Conservation (phyloP, 2,329 filamentous ascomycete genomes). For the Aspergillus sp. region DNA sequence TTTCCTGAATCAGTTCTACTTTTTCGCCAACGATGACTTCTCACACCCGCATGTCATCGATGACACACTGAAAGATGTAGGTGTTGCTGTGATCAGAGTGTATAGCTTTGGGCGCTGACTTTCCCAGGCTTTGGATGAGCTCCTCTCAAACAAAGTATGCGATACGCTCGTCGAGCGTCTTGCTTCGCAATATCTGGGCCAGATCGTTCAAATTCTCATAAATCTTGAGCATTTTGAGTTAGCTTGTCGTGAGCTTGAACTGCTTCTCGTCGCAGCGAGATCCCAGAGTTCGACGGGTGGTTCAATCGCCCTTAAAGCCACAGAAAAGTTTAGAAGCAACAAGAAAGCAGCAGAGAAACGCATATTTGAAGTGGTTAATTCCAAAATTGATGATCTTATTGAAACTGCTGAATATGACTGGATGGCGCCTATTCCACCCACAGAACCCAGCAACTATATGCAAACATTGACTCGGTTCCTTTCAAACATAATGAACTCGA, state of each 20-base stretch:
- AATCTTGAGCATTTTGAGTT: conserved; percentile 96
- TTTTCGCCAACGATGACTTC: conserved; percentile 95
- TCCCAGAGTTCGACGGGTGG: conserved; percentile 75
- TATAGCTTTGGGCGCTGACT: conserved; percentile 7
- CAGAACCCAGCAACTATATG: conserved; percentile 88
- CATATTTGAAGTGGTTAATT: conserved; percentile 97
- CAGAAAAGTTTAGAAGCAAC: conserved; percentile 77
- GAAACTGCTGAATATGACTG: conserved; percentile 98
- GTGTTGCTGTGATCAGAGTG: neutral
- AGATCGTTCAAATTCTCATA: conserved; percentile 97
- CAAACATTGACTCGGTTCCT: conserved; percentile 89
- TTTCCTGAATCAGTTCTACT: conserved; percentile 96
- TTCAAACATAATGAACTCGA: conserved; percentile 94
- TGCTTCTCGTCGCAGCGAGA: conserved; percentile 76
- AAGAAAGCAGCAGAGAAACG: conserved; percentile 97
- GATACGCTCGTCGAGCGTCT: conserved; percentile 82
- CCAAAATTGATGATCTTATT: conserved; percentile 95
- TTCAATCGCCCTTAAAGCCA: conserved; percentile 74
- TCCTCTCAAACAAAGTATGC: conserved; percentile 91
- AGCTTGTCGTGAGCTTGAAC: conserved; percentile 84
- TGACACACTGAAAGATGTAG: conserved; percentile 74
- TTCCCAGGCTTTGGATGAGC: conserved; percentile 76
- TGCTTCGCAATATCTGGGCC: conserved; percentile 87
- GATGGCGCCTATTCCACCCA: conserved; percentile 57
- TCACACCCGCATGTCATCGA: conserved; percentile 87